Evolutionary conservation across 2,329 filamentous ascomycete species (phyloP).

Genomic region (Penicillium hesseltinei): DNA sequence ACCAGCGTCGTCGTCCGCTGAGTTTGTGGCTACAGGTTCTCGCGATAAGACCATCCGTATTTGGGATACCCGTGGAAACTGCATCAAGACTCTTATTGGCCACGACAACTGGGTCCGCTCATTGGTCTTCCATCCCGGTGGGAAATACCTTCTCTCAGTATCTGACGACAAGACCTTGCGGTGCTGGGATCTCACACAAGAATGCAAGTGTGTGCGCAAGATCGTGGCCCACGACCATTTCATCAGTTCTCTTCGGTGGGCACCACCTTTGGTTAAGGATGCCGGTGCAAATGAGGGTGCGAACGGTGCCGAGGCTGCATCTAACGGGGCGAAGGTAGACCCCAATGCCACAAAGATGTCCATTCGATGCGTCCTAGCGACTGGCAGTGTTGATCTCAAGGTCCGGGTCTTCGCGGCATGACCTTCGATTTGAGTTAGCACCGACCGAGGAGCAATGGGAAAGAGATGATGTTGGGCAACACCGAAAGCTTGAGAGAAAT

Average conservation of each 20-base stretch:
- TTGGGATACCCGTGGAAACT: constrained; percentile 81
- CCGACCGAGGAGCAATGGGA: not conserved
- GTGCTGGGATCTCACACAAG: constrained; percentile 91
- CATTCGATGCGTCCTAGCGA: constrained; percentile 75
- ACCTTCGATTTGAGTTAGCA: not conserved
- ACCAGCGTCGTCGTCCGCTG: constrained; percentile 68
- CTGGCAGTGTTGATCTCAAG: constrained; percentile 70
- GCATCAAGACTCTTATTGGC: constrained; percentile 78
- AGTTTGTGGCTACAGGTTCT: constrained; percentile 85
- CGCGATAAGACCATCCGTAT: constrained; percentile 88
- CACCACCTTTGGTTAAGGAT: constrained; percentile 46
- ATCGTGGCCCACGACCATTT: constrained; percentile 78
- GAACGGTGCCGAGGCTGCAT: constrained; percentile 17
- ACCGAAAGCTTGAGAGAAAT: not conserved
- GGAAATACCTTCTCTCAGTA: constrained; percentile 82
- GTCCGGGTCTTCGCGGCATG: constrained; percentile 49
- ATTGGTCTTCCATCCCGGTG: constrained; percentile 84
- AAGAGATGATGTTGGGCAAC: not conserved
- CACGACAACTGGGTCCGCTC: constrained; percentile 94
- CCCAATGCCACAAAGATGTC: constrained; percentile 53
- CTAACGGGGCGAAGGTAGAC: constrained; percentile 30
- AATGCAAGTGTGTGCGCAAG: constrained; percentile 83
- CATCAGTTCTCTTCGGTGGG: constrained; percentile 83
- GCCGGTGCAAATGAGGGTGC: constrained; percentile 13
- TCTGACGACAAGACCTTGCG: constrained; percentile 88